Base-by-base conservation (phyloP, 306 rosid species). In the Cicer bijugum region DNA sequence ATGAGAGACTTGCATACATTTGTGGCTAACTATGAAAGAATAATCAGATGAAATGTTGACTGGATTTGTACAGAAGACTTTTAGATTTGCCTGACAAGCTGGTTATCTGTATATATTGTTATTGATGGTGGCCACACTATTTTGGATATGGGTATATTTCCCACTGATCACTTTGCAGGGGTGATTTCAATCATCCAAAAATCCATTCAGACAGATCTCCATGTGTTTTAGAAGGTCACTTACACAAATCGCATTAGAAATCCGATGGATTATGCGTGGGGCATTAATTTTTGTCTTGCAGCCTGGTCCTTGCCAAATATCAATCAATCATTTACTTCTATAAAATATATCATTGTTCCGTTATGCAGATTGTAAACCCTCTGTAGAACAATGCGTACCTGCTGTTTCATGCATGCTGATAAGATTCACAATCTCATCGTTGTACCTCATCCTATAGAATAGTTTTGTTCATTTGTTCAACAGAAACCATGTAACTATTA, bases 61-160 rank as follows among this genome's bases (percentile, higher is more conserved):
- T 55, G 63, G 53, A 57, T 39, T 55, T 84, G 78, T 81, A 77
- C 75, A 81, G 80, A 4, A 76, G 80, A 65, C 65, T 12, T 46
- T 76, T 77, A 39, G 80, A 50, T 74, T 66, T 76, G 44, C 67
- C 56, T 72, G 77, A 55, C 53, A 72, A 57, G 77, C 57, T 77
- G 57, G 80, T 65, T 79, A 6, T 42, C 45, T 12, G 51, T 38
- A 53, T 55, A 48, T 16, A 16, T 64, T 64, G 14, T 62, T 57
- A 4, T 15, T 33, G 14, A 68, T 16, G 72, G 46, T 55, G 63
- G 17, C 51, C 56, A 37, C 28, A 43, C 60, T 50, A 35, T 62
- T 19, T 45, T 37, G 64, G 43, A 37, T 45, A 69, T 47, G 52
- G 53, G 65, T 45, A 11, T 56, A 38, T 73, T 42, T 67, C 62